A percentile compares a stretch with the other conserved stretches of the same genome.
Conservation (phyloP, 306 rosid genomes). For the Vigna trinervia region DNA sequence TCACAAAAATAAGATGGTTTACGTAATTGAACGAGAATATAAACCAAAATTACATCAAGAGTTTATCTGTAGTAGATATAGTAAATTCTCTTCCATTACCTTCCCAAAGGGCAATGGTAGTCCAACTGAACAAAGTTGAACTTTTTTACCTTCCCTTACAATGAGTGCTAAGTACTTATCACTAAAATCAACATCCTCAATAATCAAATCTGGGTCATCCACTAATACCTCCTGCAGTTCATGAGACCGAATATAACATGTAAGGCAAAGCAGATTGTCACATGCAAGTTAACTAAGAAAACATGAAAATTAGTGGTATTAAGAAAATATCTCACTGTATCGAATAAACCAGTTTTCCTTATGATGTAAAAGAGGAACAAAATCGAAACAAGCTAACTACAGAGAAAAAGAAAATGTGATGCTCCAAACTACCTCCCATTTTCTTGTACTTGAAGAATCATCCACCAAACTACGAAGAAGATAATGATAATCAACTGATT, state of each 20-base stretch:
- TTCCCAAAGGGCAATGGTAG: conserved; percentile 73
- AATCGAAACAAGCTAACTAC: neutral
- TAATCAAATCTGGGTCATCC: conserved; percentile 54
- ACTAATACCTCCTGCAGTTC: conserved; percentile 70
- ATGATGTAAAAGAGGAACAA: conserved; percentile 7
- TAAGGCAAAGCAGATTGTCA: conserved; percentile 22
- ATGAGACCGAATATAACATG: conserved; percentile 31
- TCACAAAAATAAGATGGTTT: conserved; percentile 44
- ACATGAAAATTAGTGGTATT: conserved; percentile 13
- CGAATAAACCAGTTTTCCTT: conserved; percentile 8
- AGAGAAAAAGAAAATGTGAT: neutral
- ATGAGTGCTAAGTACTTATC: conserved; percentile 72
- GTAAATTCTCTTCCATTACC: conserved; percentile 58
- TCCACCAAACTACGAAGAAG: conserved; percentile 68
- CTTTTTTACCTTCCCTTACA: conserved; percentile 64
- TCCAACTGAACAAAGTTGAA: conserved; percentile 76
- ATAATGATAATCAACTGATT: conserved; percentile 74
- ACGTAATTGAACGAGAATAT: conserved; percentile 29
- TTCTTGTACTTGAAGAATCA: conserved; percentile 62
- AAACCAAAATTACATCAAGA: conserved; percentile 33
- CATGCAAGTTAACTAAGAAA: conserved; percentile 25
- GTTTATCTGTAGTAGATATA: conserved; percentile 34
- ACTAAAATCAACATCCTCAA: conserved; percentile 85
- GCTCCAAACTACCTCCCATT: conserved; percentile 82
- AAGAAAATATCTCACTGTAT: conserved; percentile 23